A percentile compares a stretch with the other conserved stretches of the same genome.
These are phyloP conservation scores for Ocimum tenuiflorum DNA, from an alignment of 257 asterid genomes.

Conservation along the genomic window DNA sequence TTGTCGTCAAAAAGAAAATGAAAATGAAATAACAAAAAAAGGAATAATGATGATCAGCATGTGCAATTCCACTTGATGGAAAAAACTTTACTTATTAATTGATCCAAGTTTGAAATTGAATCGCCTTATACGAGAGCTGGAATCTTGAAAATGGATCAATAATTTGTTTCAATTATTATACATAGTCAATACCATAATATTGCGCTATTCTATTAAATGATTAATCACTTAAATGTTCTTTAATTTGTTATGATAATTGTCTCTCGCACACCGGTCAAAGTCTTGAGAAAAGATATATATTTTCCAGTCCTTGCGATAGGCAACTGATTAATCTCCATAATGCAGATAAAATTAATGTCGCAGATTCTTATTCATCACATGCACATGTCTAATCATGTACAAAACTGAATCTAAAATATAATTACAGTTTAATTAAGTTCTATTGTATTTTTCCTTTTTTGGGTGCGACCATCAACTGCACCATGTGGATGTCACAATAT, in stretches of 20 bases:
- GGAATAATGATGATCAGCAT: neutral
- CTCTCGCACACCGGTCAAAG: neutral
- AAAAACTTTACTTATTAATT: neutral
- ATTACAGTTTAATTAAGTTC: no score
- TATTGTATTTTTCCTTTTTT: neutral
- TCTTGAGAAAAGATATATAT: neutral
- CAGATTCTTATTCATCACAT: neutral
- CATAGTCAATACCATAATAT: neutral
- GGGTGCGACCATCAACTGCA: constrained; percentile 7
- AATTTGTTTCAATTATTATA: constrained; percentile 1
- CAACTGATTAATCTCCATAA: neutral
- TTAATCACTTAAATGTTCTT: neutral
- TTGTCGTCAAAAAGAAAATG: neutral
- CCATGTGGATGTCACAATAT: constrained; percentile 19
- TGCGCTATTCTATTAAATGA: neutral
- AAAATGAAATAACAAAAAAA: neutral
- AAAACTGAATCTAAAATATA: neutral
- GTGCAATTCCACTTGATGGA: constrained; percentile 23
- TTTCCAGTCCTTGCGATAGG: neutral
- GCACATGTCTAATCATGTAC: neutral
- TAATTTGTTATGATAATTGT: neutral
- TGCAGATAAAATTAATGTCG: neutral
- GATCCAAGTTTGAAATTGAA: neutral
- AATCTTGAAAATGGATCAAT: constrained; percentile 1
- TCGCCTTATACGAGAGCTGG: neutral